Percentiles rank a stretch among this genome's conserved stretches.
Conservation (phyloP, 2,329 filamentous ascomycete species). For the Aureobasidium subglaciale region DNA sequence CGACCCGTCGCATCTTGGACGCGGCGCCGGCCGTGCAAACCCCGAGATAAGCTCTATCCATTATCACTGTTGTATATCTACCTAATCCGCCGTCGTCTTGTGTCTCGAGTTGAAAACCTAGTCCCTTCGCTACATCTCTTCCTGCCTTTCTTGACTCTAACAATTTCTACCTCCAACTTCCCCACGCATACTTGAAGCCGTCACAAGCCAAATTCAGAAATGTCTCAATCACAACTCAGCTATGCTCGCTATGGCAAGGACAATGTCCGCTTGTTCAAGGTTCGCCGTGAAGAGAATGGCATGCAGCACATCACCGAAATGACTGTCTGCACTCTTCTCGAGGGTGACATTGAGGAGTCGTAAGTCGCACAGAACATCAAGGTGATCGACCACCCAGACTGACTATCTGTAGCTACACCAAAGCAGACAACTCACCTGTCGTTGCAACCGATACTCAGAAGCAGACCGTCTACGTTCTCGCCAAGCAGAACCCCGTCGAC, state of each 20-base stretch:
- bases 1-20: background rate
- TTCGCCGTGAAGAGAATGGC: slow-evolving; percentile 69
- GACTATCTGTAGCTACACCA: slow-evolving; percentile 63
- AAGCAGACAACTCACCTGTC: slow-evolving; percentile 88
- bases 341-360: slow-evolving; percentile 84
- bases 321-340: slow-evolving; percentile 86
- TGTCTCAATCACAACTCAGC: slow-evolving; percentile 30
- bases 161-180: background rate
- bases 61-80: background rate
- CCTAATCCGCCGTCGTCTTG: background rate
- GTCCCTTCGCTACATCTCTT: background rate
- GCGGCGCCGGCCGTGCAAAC: background rate
- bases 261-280: slow-evolving; percentile 97
- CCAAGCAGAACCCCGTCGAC: slow-evolving; percentile 85
- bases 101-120: background rate
- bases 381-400: slow-evolving; percentile 4
- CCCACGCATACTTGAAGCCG: background rate
- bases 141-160: background rate
- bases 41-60: slow-evolving; percentile 7
- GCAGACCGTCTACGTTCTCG: slow-evolving; percentile 83
- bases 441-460: slow-evolving; percentile 98
- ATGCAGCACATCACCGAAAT: slow-evolving; percentile 86
- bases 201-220: background rate
- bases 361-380: slow-evolving; percentile 36
- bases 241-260: slow-evolving; percentile 83